Conservation (phyloP, 192 early-diverging fungal genomes). For the Gryganskiella cystojenkinii region DNA sequence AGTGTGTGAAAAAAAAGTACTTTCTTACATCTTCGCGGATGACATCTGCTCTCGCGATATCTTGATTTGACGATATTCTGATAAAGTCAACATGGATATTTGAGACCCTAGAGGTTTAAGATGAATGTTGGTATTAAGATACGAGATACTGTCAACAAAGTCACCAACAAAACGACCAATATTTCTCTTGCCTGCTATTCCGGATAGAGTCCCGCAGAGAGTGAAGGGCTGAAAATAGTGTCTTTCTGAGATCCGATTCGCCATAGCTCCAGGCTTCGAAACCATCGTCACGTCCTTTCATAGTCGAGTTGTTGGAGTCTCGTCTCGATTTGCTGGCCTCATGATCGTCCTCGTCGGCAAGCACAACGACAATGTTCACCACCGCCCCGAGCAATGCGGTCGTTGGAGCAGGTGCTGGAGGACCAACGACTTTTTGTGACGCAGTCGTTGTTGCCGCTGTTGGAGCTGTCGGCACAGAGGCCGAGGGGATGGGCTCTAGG, state of each 20-base stretch:
- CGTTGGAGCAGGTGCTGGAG: background rate
- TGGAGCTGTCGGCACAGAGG: too few relatives aligned
- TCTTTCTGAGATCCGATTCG: slow-evolving; percentile 14
- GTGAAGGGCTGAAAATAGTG: slow-evolving; percentile 4
- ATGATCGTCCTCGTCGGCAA: slow-evolving; percentile 6
- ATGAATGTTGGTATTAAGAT: too few relatives aligned
- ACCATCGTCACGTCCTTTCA: too few relatives aligned
- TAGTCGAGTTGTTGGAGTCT: too few relatives aligned
- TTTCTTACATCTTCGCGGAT: slow-evolving; percentile 10
- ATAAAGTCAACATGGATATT: slow-evolving; percentile 42
- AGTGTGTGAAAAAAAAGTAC: background rate
- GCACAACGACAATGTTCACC: slow-evolving; percentile 27
- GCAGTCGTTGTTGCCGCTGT: too few relatives aligned
- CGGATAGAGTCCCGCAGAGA: slow-evolving; percentile 14
- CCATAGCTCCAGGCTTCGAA: slow-evolving; percentile 8
- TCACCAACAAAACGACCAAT: background rate
- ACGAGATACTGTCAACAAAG: too few relatives aligned
- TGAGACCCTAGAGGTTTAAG: background rate
- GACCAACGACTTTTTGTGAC: too few relatives aligned
- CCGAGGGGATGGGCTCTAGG: slow-evolving; percentile 15
- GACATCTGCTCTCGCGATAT: slow-evolving; percentile 1
- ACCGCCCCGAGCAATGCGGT: background rate
- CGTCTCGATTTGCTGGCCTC: background rate
- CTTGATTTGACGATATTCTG: slow-evolving; percentile 12
- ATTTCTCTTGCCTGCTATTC: slow-evolving; percentile 19